These are phyloP conservation scores for Nepenthes mirabilis DNA, from an alignment of 148 eudicot species.

Conservation along the genomic window DNA sequence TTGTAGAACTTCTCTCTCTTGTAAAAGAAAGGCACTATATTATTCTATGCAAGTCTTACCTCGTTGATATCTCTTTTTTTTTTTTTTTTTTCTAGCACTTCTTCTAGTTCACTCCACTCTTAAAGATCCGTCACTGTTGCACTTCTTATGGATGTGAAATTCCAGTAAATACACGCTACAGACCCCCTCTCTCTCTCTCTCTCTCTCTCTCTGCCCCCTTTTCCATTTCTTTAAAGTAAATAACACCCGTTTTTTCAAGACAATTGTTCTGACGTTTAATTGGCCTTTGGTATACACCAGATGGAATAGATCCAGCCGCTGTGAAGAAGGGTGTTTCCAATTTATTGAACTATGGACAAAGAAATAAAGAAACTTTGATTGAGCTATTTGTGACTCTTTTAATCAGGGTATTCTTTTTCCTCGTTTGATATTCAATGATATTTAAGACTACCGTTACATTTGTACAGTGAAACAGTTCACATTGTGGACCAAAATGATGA, in stretches of 20 bases:
- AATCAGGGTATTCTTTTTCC: conserved; percentile 36
- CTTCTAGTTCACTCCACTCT: too few species aligned
- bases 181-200: background rate
- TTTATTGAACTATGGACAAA: conserved; percentile 37
- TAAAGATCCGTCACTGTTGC: background rate
- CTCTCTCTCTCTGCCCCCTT: background rate
- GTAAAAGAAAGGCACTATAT: too few species aligned
- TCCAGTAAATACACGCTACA: background rate
- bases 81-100: too few species aligned
- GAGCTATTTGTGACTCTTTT: conserved; percentile 72
- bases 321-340: conserved; percentile 27
- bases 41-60: too few species aligned
- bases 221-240: background rate
- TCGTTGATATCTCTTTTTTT: too few species aligned
- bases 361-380: conserved; percentile 61
- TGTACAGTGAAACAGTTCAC: background rate
- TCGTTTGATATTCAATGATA: background rate
- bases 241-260: background rate
- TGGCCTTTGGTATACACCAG: conserved; percentile 22
- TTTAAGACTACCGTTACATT: background rate
- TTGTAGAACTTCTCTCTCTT: too few species aligned
- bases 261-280: conserved; percentile 1
- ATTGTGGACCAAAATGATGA: background rate
- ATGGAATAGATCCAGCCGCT: conserved; percentile 43
- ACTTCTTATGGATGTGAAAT: too few species aligned